Evolutionary conservation across 805 yeast species (phyloP).

Genomic region (Myxozyma lipomycoides): DNA sequence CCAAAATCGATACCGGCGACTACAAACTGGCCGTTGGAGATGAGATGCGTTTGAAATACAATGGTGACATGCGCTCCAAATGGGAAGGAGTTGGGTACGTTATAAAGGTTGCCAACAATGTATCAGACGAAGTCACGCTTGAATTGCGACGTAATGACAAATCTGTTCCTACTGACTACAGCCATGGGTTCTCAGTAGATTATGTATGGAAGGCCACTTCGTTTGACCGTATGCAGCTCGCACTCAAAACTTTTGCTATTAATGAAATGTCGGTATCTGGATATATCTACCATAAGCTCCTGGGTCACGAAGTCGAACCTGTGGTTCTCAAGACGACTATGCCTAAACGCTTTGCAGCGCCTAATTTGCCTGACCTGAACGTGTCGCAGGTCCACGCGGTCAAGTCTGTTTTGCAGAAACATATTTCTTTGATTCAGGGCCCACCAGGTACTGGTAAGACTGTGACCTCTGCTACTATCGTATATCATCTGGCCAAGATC

Average conservation of each 20-base stretch:
- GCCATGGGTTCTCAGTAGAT: constrained; percentile 72
- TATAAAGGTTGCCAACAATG: constrained; percentile 62
- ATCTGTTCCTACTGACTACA: constrained; percentile 50
- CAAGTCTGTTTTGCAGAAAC: constrained; percentile 59
- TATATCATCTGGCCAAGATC: constrained; percentile 65
- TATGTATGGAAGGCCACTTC: constrained; percentile 87
- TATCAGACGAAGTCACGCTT: constrained; percentile 64
- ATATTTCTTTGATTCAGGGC: constrained; percentile 82
- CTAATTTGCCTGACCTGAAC: constrained; percentile 67
- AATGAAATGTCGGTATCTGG: constrained; percentile 66
- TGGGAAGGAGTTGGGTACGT: constrained; percentile 77
- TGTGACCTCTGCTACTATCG: constrained; percentile 84
- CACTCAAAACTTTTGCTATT: constrained; percentile 67
- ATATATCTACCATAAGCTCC: constrained; percentile 66
- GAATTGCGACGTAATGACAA: constrained; percentile 51
- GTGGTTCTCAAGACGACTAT: constrained; percentile 47
- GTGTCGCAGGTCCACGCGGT: constrained; percentile 79
- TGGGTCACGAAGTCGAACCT: constrained; percentile 73
- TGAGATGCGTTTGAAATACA: constrained; percentile 64
- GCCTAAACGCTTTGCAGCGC: constrained; percentile 60
- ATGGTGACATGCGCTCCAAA: constrained; percentile 51
- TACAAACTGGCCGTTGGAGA: constrained; percentile 80
- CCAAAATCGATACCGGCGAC: constrained; percentile 60
- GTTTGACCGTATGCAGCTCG: constrained; percentile 77
- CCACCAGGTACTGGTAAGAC: constrained; percentile 98